A percentile compares a stretch with the other conserved stretches of the same genome.
Conservation (phyloP, 2,329 filamentous ascomycete genomes). For the Fusarium irregulare region DNA sequence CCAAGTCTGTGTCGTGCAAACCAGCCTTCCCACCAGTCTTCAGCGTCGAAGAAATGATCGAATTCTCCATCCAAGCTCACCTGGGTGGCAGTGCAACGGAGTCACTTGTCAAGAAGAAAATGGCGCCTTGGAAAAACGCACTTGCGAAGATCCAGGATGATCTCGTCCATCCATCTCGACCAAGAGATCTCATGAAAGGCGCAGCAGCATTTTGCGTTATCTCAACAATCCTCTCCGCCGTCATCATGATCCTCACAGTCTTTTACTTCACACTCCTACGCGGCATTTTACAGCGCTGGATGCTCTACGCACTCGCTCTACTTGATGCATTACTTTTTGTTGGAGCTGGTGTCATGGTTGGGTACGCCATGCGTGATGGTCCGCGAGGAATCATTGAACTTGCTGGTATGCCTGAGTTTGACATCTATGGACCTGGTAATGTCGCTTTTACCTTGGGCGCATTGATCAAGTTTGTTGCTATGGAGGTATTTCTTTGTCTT, state of each 20-base stretch:
- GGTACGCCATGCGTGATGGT: not conserved
- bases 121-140: not conserved
- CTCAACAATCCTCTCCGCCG: not conserved
- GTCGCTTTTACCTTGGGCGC: not conserved
- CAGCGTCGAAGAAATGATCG: not conserved
- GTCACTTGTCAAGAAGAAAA: not conserved
- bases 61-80: not conserved
- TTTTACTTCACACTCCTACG: not conserved
- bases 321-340: not conserved
- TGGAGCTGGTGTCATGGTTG: not conserved
- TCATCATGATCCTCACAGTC: not conserved
- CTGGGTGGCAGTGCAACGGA: accelerated
- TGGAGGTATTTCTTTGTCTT: not conserved
- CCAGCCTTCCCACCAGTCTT: not conserved
- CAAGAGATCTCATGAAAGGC: not conserved
- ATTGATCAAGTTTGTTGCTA: not conserved
- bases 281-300: not conserved
- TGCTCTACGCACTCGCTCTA: not conserved
- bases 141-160: not conserved
- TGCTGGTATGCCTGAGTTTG: not conserved
- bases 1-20: not conserved
- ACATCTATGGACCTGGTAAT: not conserved
- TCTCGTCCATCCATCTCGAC: not conserved
- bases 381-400: not conserved
- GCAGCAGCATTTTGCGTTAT: not conserved